Evolutionary conservation across 306 rosid species (phyloP), one percentile per base, ranked within the genome.

Genomic region (Nissolia schottii): DNA sequence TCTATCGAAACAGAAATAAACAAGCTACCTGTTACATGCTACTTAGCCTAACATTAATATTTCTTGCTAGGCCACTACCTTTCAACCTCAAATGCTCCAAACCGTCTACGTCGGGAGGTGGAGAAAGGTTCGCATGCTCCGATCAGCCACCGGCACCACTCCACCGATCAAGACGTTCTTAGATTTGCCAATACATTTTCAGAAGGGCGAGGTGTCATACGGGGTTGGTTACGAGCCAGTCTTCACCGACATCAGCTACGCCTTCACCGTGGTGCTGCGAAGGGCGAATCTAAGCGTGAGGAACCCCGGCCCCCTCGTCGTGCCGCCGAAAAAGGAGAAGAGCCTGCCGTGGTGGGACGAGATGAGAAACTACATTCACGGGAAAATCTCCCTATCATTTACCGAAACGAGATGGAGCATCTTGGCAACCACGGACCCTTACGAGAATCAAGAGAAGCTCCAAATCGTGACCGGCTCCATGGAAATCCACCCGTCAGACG

Each of bases 331-430:
- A 82, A 95, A 91, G 77, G 99, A 95, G 78, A 80, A 78, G 78
- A 89, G 93, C 78, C 81, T 95, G 75, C 99, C 99, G 43, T 95
- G 99, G 99, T 95, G 99, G 99, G 99, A 95, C 81, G 99, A 95
- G 77, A 84, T 88, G 82, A 91, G 99, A 85, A 84, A 92, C 72
- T 95, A 91, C 77, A 88, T 95, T 51, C 99, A 95, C 54, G 99
- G 97, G 80, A 85, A 79, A 66, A 81, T 80, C 68, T 77, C 89
- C 73, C 74, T 95, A 25, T 28, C 40, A 35, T 85, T 95, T 71
- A 79, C 86, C n/a, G 93, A 91, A 86, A 77, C 92, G 51, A 62
- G 6, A 69, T 88, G 82, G 82, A 37, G 62, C 80, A 63, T 95
- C 61, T 90, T 91, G 82, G 93, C 89, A 27, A 85, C 77, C 70